A percentile compares a stretch with the other conserved stretches of the same genome.
Conservation (phyloP, 768 basidiomycete species). For the Pisolithus marmoratus region DNA sequence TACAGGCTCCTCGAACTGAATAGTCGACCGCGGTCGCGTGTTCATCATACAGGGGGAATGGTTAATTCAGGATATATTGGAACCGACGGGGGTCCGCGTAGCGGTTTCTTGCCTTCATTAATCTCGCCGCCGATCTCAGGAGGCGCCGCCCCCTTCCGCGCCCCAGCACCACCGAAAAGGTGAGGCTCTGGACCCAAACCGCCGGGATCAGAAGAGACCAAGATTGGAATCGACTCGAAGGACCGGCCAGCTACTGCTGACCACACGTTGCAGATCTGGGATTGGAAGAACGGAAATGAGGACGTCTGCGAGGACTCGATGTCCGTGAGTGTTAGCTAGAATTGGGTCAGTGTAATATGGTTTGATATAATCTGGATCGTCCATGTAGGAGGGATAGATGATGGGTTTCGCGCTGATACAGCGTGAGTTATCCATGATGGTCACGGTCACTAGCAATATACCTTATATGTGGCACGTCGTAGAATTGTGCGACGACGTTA, state of each 20-base stretch:
- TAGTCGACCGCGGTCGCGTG: conserved; percentile 47
- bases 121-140: conserved; percentile 39
- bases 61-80: conserved; percentile 28
- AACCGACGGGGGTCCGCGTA: conserved; percentile 10
- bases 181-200: conserved; percentile 37
- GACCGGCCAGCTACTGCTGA: conserved; percentile 59
- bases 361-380: conserved; percentile 55
- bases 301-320: conserved; percentile 87
- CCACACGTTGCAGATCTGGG: conserved; percentile 87
- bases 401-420: conserved; percentile 64
- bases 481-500: conserved; percentile 88
- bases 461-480: conserved; percentile 92
- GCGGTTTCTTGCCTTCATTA: conserved; percentile 24
- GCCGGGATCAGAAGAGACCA: conserved; percentile 32
- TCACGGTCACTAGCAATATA: conserved; percentile 17
- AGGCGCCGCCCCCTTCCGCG: conserved; percentile 64
- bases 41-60: conserved; percentile 69
- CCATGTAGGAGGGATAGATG: conserved; percentile 78
- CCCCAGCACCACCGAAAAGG: conserved; percentile 81
- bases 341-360: conserved; percentile 80
- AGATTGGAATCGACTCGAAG: conserved; percentile 50
- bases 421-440: not conserved
- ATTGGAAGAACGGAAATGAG: conserved; percentile 86
- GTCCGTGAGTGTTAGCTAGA: conserved; percentile 75
- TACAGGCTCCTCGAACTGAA: conserved; percentile 75